These are phyloP conservation scores for Dryadomyces quercus-mongolicae DNA, from an alignment of 2,329 filamentous ascomycete species.

Conservation along the genomic window DNA sequence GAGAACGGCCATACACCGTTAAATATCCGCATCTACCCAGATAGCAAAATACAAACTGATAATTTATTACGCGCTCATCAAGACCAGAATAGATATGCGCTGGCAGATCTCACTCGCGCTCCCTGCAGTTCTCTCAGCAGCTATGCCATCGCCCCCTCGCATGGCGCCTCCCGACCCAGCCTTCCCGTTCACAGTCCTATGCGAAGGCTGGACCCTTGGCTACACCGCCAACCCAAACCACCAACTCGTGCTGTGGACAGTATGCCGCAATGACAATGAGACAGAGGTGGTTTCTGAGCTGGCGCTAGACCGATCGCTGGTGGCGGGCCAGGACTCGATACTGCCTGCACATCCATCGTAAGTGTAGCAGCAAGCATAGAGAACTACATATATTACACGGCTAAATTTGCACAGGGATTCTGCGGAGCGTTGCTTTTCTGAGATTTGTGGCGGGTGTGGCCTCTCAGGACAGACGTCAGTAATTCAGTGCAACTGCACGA, in stretches of 20 bases:
- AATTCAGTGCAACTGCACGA: slow-evolving; percentile 7
- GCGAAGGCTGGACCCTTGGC: no score
- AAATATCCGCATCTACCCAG: no score
- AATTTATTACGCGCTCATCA: no score
- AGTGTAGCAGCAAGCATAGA: neutral
- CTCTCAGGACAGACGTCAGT: neutral
- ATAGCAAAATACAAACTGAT: no score
- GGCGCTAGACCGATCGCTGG: slow-evolving; percentile 3
- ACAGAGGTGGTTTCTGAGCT: neutral
- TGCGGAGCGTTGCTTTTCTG: slow-evolving; percentile 3
- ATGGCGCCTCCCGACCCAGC: no score
- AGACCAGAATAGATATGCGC: no score
- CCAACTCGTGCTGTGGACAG: neutral
- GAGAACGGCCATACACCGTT: no score
- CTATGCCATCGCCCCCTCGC: neutral
- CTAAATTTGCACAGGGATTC: neutral
- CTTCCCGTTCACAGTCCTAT: no score
- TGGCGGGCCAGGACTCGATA: slow-evolving; percentile 2
- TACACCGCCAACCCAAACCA: no score
- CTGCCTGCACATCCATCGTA: slow-evolving; percentile 6
- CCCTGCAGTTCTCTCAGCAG: neutral
- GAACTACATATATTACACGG: no score
- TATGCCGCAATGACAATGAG: neutral
- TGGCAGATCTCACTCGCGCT: neutral
- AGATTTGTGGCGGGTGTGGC: slow-evolving; percentile 2